These are phyloP conservation scores for Neophaeococcomyces mojaviensis DNA, from an alignment of 2,329 filamentous ascomycete species.

Conservation along the genomic window DNA sequence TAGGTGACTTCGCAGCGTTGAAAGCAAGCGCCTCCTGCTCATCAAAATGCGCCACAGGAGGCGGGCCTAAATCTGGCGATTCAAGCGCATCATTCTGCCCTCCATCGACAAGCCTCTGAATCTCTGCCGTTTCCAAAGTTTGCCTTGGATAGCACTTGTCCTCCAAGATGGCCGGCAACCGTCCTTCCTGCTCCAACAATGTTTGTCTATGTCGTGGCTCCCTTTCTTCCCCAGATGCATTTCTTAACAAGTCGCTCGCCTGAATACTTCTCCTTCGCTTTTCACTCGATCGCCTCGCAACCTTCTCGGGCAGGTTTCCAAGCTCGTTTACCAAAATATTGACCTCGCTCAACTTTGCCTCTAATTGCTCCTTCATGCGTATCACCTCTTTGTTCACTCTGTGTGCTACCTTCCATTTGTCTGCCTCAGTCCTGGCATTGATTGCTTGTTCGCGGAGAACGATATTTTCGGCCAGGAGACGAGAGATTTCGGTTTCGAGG, in stretches of 20 bases:
- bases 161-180: slow-evolving; percentile 53
- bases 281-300: slow-evolving; percentile 9
- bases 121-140: slow-evolving; percentile 43
- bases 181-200: slow-evolving; percentile 27
- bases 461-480: slow-evolving; percentile 54
- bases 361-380: slow-evolving; percentile 47
- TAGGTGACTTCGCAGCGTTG: slow-evolving; percentile 26
- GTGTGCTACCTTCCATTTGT: slow-evolving; percentile 39
- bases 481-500: slow-evolving; percentile 55
- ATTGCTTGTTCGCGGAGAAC: slow-evolving; percentile 53
- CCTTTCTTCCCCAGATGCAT: slow-evolving; percentile 20
- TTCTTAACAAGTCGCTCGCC: slow-evolving; percentile 13
- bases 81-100: slow-evolving; percentile 20
- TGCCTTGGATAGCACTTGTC: slow-evolving; percentile 50
- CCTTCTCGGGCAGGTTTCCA: slow-evolving; percentile 30
- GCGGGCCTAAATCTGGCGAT: slow-evolving; percentile 34
- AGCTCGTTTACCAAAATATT: slow-evolving; percentile 48
- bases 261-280: slow-evolving; percentile 14
- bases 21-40: slow-evolving; percentile 42
- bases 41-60: slow-evolving; percentile 47
- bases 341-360: slow-evolving; percentile 50
- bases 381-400: slow-evolving; percentile 42
- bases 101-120: slow-evolving; percentile 26
- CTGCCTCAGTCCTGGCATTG: slow-evolving; percentile 47
- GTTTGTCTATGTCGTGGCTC: slow-evolving; percentile 24